phyloP scores from a whole-genome alignment of 2,329 filamentous ascomycete species.

The Colletotrichum lentis region DNA sequence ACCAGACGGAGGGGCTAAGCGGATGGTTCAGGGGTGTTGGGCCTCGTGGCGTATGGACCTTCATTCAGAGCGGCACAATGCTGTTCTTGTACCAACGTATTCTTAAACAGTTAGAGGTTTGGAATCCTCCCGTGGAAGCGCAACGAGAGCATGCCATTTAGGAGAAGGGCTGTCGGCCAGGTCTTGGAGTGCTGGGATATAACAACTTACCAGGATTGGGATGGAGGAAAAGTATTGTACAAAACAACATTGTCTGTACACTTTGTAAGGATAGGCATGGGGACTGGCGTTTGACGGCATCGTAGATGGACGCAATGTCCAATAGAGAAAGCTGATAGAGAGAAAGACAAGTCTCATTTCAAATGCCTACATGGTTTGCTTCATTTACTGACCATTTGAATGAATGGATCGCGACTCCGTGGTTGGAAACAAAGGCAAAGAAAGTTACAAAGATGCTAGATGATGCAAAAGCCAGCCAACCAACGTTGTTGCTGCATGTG shows the following conservation, averaged over 20 bases:
- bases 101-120: slow-evolving; percentile 75
- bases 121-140: slow-evolving; percentile 49
- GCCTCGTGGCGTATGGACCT: slow-evolving; percentile 93
- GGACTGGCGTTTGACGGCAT: slow-evolving; percentile 37
- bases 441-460: neutral
- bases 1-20: slow-evolving; percentile 83
- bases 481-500: neutral
- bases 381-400: no score
- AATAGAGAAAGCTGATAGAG: slow-evolving; percentile 38
- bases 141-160: slow-evolving; percentile 29
- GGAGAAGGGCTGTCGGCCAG: slow-evolving; percentile 4
- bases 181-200: neutral
- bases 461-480: neutral
- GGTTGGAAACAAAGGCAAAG: neutral
- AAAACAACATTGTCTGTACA: slow-evolving; percentile 35
- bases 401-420: neutral
- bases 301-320: slow-evolving; percentile 31
- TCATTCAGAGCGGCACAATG: slow-evolving; percentile 96
- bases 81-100: slow-evolving; percentile 92
- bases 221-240: slow-evolving; percentile 30
- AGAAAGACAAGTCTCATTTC: slow-evolving; percentile 38
- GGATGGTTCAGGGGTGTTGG: slow-evolving; percentile 97
- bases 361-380: neutral
- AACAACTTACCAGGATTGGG: slow-evolving; percentile 6
- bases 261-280: slow-evolving; percentile 36